A percentile compares a stretch with the other conserved stretches of the same genome.
These are phyloP conservation scores for Tylopilus microsporus DNA, from an alignment of 1,284 basidiomycete species.

Conservation along the genomic window DNA sequence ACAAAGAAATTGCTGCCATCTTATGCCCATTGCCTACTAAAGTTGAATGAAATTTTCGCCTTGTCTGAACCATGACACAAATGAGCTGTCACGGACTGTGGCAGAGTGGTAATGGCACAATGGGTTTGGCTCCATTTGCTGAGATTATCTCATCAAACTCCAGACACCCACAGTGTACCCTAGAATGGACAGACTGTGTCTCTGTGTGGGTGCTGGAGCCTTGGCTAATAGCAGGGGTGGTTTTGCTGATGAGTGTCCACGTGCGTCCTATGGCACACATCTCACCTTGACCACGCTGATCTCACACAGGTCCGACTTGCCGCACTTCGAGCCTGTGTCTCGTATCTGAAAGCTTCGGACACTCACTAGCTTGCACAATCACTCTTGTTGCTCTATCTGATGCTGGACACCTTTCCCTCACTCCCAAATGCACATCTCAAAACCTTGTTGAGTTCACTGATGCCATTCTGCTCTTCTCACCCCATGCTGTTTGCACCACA, in stretches of 20 bases:
- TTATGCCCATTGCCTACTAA: no score
- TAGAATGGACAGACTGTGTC: no score
- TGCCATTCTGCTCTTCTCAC: constrained; percentile 63
- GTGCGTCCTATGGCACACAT: constrained; percentile 35
- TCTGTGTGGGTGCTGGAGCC: no score
- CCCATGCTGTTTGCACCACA: constrained; percentile 67
- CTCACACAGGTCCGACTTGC: constrained; percentile 45
- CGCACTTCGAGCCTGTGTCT: constrained; percentile 55
- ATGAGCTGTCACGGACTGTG: no score
- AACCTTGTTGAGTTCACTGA: constrained; percentile 63
- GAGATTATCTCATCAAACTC: no score
- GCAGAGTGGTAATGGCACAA: no score
- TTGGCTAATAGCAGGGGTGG: no score
- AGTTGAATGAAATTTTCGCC: no score
- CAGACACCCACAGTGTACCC: no score
- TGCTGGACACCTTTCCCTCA: constrained; percentile 60
- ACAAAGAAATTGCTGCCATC: no score
- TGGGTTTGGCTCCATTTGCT: no score
- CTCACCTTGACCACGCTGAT: neutral
- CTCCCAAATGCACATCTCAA: constrained; percentile 53
- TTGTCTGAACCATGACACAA: no score
- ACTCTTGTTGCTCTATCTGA: constrained; percentile 54
- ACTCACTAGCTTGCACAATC: constrained; percentile 52
- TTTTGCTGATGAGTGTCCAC: constrained; percentile 37
- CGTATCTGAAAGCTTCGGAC: constrained; percentile 45